phyloP scores from a whole-genome alignment of 306 rosid genomes.

The Acmispon strigosus region DNA sequence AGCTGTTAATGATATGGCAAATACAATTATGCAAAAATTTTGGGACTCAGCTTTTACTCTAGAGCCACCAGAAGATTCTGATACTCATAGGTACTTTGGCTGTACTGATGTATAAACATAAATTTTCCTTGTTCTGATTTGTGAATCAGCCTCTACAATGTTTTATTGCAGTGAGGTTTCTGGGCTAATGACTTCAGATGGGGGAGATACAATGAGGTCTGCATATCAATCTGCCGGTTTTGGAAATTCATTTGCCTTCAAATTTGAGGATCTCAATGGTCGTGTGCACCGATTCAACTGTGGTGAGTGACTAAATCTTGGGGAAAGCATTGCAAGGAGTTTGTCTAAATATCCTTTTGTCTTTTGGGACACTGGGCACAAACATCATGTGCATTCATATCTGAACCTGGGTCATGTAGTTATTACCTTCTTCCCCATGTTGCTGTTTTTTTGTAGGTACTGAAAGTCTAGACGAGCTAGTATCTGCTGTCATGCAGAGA shows the following conservation, averaged over 20 bases:
- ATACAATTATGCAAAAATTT: conserved; percentile 88
- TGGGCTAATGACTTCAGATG: conserved; percentile 64
- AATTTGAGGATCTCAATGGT: conserved; percentile 74
- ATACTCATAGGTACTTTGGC: conserved; percentile 61
- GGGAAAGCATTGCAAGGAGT: conserved; percentile 1
- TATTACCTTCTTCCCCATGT: neutral
- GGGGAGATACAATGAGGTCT: conserved; percentile 39
- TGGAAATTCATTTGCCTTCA: conserved; percentile 74
- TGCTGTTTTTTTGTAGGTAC: conserved; percentile 40
- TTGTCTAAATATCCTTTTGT: neutral
- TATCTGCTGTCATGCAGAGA: conserved; percentile 67
- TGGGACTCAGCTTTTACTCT: conserved; percentile 88
- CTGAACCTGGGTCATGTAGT: neutral
- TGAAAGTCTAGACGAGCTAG: conserved; percentile 65
- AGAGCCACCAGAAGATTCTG: conserved; percentile 87
- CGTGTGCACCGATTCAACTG: conserved; percentile 72
- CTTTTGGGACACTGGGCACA: neutral
- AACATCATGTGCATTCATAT: neutral
- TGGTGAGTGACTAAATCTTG: conserved; percentile 36
- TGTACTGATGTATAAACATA: conserved; percentile 4
- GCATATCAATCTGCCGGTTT: conserved; percentile 51
- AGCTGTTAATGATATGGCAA: conserved; percentile 70
- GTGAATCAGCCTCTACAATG: conserved; percentile 1
- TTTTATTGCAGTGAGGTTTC: conserved; percentile 71
- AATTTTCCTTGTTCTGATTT: conserved; percentile 12